Evolutionary conservation across 108 stramenopile genomes (phyloP).

Genomic region (Cyclotella atomus): DNA sequence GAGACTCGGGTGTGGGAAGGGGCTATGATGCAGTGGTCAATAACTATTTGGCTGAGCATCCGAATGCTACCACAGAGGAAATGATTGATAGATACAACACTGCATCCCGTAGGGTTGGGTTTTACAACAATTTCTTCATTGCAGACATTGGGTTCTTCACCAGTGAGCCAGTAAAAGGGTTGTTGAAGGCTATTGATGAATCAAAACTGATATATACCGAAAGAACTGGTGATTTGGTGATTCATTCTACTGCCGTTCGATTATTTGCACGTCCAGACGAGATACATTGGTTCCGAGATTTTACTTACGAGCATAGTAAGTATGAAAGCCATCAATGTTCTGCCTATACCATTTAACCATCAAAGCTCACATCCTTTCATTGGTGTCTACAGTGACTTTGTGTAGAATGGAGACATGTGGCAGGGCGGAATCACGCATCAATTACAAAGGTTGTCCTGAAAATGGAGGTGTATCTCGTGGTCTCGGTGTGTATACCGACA

Average conservation of each 20-base stretch:
- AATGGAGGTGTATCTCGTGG: slow-evolving; percentile 35
- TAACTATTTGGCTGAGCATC: slow-evolving; percentile 7
- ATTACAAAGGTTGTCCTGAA: slow-evolving; percentile 23
- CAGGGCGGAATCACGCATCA: neutral
- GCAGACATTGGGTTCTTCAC: slow-evolving; percentile 66
- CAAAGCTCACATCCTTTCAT: no score
- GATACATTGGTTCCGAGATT: slow-evolving; percentile 83
- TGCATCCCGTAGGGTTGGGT: slow-evolving; percentile 45
- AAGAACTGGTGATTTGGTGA: slow-evolving; percentile 76
- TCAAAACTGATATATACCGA: slow-evolving; percentile 71
- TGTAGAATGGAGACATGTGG: slow-evolving; percentile 8
- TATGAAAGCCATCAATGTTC: no score
- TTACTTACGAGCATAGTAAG: slow-evolving; percentile 72
- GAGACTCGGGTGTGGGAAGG: slow-evolving; percentile 62
- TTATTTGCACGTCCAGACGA: slow-evolving; percentile 58
- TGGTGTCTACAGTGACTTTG: neutral
- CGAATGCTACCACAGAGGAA: slow-evolving; percentile 7
- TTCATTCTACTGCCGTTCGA: slow-evolving; percentile 75
- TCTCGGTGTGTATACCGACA: slow-evolving; percentile 9
- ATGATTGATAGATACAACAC: slow-evolving; percentile 27
- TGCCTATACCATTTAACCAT: no score
- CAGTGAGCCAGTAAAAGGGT: slow-evolving; percentile 44
- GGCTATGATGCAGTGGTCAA: slow-evolving; percentile 26
- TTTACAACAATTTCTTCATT: slow-evolving; percentile 86
- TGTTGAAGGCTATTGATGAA: slow-evolving; percentile 67